Evolutionary conservation across 108 stramenopile species (phyloP).

Genomic region (Nitzschia sp.): DNA sequence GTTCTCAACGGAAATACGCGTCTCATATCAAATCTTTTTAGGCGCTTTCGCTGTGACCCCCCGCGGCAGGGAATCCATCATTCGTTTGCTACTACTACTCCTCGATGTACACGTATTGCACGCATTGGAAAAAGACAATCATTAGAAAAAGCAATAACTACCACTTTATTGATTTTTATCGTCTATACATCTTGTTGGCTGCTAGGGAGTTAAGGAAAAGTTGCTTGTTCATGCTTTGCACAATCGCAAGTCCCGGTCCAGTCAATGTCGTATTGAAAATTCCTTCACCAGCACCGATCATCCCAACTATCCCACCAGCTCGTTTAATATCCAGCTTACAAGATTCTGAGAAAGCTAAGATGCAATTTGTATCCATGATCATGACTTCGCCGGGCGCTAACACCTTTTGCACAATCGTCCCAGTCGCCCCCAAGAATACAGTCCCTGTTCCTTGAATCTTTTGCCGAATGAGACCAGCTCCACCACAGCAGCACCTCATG

Average conservation of each 20-base stretch:
- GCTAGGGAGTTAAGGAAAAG: constrained; percentile 35
- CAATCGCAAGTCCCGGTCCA: constrained; percentile 79
- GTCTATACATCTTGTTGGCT: constrained; percentile 46
- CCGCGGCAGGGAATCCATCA: no score
- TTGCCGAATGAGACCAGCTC: constrained; percentile 49
- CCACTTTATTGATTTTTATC: constrained; percentile 33
- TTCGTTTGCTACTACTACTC: no score
- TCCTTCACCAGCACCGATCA: constrained; percentile 87
- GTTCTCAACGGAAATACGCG: no score
- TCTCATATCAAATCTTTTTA: no score
- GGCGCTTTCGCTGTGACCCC: no score
- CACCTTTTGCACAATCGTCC: constrained; percentile 71
- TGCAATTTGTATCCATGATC: constrained; percentile 71
- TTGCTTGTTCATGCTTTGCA: constrained; percentile 63
- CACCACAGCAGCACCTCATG: constrained; percentile 58
- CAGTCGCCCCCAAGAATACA: constrained; percentile 76
- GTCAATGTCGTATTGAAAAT: constrained; percentile 84
- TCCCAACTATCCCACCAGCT: constrained; percentile 74
- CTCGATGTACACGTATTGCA: no score
- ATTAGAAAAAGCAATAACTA: no score
- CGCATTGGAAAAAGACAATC: no score
- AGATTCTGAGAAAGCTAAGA: constrained; percentile 68
- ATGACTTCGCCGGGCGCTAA: constrained; percentile 66
- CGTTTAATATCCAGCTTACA: constrained; percentile 68
- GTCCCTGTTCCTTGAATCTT: constrained; percentile 54